Evolutionary conservation across 1,284 basidiomycete genomes (phyloP).

Genomic region (Trichosporon inkin): DNA sequence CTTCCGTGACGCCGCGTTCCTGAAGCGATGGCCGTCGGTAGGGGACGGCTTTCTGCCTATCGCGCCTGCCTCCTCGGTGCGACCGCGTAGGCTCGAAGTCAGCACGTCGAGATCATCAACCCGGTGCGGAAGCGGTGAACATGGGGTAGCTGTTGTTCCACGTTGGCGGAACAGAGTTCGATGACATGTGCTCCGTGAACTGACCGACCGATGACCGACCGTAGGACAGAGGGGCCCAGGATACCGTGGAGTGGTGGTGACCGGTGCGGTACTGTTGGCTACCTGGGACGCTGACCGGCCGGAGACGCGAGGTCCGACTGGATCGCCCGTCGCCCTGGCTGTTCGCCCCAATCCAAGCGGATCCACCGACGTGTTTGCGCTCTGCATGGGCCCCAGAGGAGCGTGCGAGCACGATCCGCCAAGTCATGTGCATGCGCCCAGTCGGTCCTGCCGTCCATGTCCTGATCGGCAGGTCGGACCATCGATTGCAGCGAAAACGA

Average conservation of each 20-base stretch:
- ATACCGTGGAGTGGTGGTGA: background rate
- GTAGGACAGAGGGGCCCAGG: background rate
- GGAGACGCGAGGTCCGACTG: background rate
- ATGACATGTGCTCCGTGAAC: background rate
- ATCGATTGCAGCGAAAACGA: no score
- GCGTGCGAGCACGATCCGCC: no score
- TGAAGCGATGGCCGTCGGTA: background rate
- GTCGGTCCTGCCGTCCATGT: no score
- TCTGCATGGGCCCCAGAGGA: no score
- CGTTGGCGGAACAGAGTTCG: background rate
- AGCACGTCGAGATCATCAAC: no score
- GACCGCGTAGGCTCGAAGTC: no score
- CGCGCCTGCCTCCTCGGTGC: background rate
- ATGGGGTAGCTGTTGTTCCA: no score
- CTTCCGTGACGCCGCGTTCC: conserved; percentile 6
- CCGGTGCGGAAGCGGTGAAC: no score
- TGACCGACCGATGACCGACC: background rate
- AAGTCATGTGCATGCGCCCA: no score
- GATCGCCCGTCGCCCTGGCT: background rate
- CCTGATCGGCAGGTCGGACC: no score
- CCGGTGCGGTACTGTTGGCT: background rate
- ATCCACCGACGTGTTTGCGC: no score
- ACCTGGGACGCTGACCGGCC: background rate
- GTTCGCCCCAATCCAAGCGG: no score
- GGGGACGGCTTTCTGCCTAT: conserved; percentile 7